These are phyloP conservation scores for Senecio squalidus DNA, from an alignment of 140 eudicot species.

Conservation along the genomic window DNA sequence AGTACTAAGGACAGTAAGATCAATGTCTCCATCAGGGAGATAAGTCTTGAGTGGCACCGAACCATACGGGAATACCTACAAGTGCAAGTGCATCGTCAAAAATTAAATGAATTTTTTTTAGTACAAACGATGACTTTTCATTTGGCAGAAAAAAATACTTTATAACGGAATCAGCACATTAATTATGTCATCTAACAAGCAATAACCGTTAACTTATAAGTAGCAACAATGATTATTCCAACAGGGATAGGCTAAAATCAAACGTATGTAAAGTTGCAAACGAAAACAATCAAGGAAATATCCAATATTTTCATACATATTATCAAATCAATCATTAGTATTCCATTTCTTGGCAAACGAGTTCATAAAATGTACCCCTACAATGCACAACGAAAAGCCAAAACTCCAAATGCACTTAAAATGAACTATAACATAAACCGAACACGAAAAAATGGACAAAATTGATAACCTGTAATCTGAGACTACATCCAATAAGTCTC, in stretches of 20 bases:
- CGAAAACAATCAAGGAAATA: no score
- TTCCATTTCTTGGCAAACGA: no score
- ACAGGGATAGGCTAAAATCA: no score
- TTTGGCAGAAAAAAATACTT: neutral
- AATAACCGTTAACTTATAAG: neutral
- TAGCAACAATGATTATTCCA: neutral
- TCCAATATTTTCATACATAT: no score
- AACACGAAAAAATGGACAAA: neutral
- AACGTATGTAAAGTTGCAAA: no score
- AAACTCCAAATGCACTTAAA: neutral
- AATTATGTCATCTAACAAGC: neutral
- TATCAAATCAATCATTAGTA: no score
- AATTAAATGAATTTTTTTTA: neutral
- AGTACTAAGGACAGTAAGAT: conserved; percentile 61
- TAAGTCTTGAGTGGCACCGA: conserved; percentile 95
- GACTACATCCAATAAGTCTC: conserved; percentile 26
- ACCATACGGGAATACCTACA: conserved; percentile 86
- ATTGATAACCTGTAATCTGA: conserved; percentile 50
- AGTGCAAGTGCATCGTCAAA: neutral
- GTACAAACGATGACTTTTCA: neutral
- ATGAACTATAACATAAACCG: neutral
- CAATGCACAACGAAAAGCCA: neutral
- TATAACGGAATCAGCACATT: neutral
- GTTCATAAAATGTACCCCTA: no score
- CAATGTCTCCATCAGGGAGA: conserved; percentile 97